A percentile compares a stretch with the other conserved stretches of the same genome.
phyloP scores from a whole-genome alignment of 352 stramenopile genomes.

The Pythium folliculosum region DNA sequence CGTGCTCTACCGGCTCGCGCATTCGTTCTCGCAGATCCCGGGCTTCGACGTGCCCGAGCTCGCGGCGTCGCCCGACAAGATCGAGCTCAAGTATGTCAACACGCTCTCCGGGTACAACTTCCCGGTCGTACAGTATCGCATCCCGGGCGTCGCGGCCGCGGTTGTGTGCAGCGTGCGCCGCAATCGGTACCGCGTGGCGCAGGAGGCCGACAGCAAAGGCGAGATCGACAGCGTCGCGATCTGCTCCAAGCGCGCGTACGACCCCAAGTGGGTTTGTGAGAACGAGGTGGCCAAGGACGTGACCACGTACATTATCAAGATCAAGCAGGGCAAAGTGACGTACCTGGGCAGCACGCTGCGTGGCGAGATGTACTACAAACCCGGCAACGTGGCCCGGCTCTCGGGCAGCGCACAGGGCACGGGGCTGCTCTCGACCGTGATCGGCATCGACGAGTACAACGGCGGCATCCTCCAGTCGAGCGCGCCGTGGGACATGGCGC shows the following conservation, averaged over 20 bases:
- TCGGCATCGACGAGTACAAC: slow-evolving; percentile 31
- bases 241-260: slow-evolving; percentile 27
- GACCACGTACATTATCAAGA: slow-evolving; percentile 20
- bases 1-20: slow-evolving; percentile 7
- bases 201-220: slow-evolving; percentile 13
- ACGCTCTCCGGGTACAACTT: slow-evolving; percentile 31
- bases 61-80: slow-evolving; percentile 1
- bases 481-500: slow-evolving; percentile 28
- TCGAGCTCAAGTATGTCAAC: slow-evolving; percentile 30
- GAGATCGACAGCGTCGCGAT: slow-evolving; percentile 29
- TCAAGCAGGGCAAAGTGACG: slow-evolving; percentile 20
- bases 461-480: slow-evolving; percentile 25
- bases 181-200: slow-evolving; percentile 13
- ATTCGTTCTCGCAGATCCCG: slow-evolving; percentile 15
- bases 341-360: slow-evolving; percentile 23
- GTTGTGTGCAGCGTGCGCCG: slow-evolving; percentile 28
- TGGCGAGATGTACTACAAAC: slow-evolving; percentile 30
- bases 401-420: slow-evolving; percentile 16
- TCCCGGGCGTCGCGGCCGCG: slow-evolving; percentile 13
- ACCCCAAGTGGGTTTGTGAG: slow-evolving; percentile 31
- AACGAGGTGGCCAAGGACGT: slow-evolving; percentile 26
- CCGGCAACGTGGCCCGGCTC: slow-evolving; percentile 19
- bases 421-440: slow-evolving; percentile 18
- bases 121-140: slow-evolving; percentile 22
- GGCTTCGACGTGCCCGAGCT: slow-evolving; percentile 23